Percentiles rank a stretch among this genome's conserved stretches.
These are phyloP conservation scores for Nemania sp. DNA, from an alignment of 2,329 filamentous ascomycete species.

Conservation along the genomic window DNA sequence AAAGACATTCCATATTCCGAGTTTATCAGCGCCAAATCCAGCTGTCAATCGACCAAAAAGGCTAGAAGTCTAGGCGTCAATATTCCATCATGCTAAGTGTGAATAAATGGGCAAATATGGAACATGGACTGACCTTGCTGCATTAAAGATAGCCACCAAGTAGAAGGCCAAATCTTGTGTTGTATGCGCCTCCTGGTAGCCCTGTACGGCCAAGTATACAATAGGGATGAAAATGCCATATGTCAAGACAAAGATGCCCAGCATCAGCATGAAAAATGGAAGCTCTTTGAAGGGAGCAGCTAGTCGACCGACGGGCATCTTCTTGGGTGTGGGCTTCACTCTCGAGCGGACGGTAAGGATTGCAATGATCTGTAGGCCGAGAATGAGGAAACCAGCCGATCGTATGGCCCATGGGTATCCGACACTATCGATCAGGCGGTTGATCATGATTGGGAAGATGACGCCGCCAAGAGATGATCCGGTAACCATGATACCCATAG, in stretches of 20 bases:
- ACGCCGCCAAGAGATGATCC: constrained; percentile 5
- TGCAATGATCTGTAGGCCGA: constrained; percentile 5
- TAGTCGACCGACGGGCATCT: background rate
- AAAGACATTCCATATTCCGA: constrained; percentile 7
- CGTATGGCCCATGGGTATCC: constrained; percentile 9
- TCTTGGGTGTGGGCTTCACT: background rate
- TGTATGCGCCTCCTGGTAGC: background rate
- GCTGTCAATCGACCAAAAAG: constrained; percentile 1
- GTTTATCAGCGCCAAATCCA: background rate
- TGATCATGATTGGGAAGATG: constrained; percentile 8
- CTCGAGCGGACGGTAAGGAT: background rate
- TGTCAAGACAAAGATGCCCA: background rate
- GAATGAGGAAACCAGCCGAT: constrained; percentile 10
- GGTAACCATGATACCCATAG: constrained; percentile 11
- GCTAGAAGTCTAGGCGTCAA: background rate
- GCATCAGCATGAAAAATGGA: background rate
- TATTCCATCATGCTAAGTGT: no score
- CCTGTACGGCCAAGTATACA: background rate
- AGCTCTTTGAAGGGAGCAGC: constrained; percentile 1
- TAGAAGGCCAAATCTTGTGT: background rate
- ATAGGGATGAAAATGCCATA: background rate
- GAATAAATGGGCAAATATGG: background rate
- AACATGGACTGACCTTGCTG: background rate
- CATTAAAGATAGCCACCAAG: background rate
- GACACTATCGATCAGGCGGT: background rate